phyloP scores from a whole-genome alignment of 306 rosid genomes.

The Ochetophila trinervis region DNA sequence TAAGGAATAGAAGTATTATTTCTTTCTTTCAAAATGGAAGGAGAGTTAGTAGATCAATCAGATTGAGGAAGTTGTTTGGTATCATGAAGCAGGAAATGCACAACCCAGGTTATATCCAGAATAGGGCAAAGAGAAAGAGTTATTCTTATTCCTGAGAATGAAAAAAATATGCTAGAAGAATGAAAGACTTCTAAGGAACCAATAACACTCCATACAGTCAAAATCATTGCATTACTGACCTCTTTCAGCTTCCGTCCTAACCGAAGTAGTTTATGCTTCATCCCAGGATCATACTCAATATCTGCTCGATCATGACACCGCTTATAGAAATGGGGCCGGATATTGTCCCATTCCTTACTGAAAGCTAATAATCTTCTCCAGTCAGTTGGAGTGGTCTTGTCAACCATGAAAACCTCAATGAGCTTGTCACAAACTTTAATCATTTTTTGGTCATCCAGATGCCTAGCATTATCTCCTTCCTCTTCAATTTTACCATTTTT shows the following conservation, averaged over 20 bases:
- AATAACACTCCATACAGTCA: neutral
- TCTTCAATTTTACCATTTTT: slow-evolving; percentile 25
- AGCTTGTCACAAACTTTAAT: slow-evolving; percentile 69
- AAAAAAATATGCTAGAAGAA: neutral
- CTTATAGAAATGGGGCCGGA: slow-evolving; percentile 70
- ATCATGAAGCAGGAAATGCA: neutral
- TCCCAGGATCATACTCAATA: slow-evolving; percentile 49
- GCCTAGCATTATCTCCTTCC: slow-evolving; percentile 28
- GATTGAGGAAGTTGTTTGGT: neutral
- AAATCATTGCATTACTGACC: slow-evolving; percentile 35
- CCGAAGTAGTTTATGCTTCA: slow-evolving; percentile 71
- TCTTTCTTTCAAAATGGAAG: neutral
- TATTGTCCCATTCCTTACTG: slow-evolving; percentile 69
- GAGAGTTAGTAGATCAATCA: neutral
- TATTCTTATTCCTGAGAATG: neutral
- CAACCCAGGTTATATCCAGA: neutral
- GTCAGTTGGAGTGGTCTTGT: slow-evolving; percentile 76
- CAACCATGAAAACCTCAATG: slow-evolving; percentile 85
- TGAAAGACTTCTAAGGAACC: neutral
- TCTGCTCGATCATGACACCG: slow-evolving; percentile 57
- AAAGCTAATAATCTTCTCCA: slow-evolving; percentile 88
- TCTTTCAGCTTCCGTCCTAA: slow-evolving; percentile 82
- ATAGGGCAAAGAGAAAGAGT: neutral
- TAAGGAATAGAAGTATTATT: neutral
- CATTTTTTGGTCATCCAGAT: slow-evolving; percentile 51